These are phyloP conservation scores for Clitopilus passeckerianus DNA, from an alignment of 768 basidiomycete genomes.

Conservation along the genomic window DNA sequence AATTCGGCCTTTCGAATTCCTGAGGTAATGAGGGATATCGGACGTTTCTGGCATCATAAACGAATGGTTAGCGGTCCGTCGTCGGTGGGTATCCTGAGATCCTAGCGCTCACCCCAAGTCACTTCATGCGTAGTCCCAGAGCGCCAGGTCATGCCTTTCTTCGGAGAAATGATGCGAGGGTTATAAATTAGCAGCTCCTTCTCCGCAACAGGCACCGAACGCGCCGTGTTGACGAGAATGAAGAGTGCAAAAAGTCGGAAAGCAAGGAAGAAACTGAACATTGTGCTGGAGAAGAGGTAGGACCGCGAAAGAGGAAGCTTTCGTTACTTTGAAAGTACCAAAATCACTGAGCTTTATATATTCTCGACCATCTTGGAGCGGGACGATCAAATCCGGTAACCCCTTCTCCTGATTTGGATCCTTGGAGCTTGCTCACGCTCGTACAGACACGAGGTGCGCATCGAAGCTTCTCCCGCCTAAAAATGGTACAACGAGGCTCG, in stretches of 20 bases:
- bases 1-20: constrained; percentile 31
- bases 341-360: background rate
- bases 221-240: constrained; percentile 17
- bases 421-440: constrained; percentile 1
- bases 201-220: constrained; percentile 14
- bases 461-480: background rate
- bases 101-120: constrained; percentile 28
- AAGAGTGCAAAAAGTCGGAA: constrained; percentile 17
- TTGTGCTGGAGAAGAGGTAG: background rate
- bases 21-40: constrained; percentile 30
- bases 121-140: constrained; percentile 31
- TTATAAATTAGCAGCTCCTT: constrained; percentile 29
- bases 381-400: background rate
- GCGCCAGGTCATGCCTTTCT: constrained; percentile 26
- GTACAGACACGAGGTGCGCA: background rate
- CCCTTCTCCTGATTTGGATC: constrained; percentile 13
- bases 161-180: constrained; percentile 38
- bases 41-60: constrained; percentile 17
- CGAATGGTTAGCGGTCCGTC: background rate
- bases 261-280: background rate
- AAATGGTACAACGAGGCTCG: background rate
- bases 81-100: background rate
- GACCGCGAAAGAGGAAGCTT: background rate
- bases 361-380: background rate
- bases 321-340: background rate